phyloP scores from a whole-genome alignment of 768 basidiomycete species.

The Pisolithus albus region DNA sequence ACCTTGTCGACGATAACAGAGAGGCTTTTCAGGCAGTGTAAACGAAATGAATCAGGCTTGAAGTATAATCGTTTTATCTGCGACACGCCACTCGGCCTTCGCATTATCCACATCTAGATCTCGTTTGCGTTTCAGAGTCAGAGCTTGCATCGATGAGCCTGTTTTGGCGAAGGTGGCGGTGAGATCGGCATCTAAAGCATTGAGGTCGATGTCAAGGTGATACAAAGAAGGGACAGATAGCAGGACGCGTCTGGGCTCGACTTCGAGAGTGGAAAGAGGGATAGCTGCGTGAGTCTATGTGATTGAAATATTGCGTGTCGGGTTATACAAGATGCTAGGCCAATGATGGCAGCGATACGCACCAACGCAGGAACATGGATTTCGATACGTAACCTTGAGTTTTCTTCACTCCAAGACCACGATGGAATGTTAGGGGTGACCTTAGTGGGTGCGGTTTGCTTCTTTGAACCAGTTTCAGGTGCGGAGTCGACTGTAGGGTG shows the following conservation, averaged over 20 bases:
- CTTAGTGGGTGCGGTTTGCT: background rate
- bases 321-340: slow-evolving; percentile 7
- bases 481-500: slow-evolving; percentile 33
- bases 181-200: slow-evolving; percentile 50
- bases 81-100: slow-evolving; percentile 61
- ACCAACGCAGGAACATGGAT: slow-evolving; percentile 55
- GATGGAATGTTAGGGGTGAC: slow-evolving; percentile 22
- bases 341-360: slow-evolving; percentile 22
- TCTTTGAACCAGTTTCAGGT: slow-evolving; percentile 42
- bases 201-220: slow-evolving; percentile 51
- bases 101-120: slow-evolving; percentile 58
- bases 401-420: slow-evolving; percentile 51
- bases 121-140: slow-evolving; percentile 52
- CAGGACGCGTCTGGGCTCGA: slow-evolving; percentile 56
- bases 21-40: too few relatives aligned
- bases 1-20: too few relatives aligned
- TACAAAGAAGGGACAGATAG: slow-evolving; percentile 43
- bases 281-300: slow-evolving; percentile 43
- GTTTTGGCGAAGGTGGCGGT: slow-evolving; percentile 17
- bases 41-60: slow-evolving; percentile 24
- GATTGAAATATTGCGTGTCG: background rate
- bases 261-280: slow-evolving; percentile 46
- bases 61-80: slow-evolving; percentile 43
- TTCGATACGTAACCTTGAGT: slow-evolving; percentile 39
- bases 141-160: slow-evolving; percentile 19